Base-by-base conservation (phyloP, 768 basidiomycete genomes). In the Candolleomyces efflorescens region DNA sequence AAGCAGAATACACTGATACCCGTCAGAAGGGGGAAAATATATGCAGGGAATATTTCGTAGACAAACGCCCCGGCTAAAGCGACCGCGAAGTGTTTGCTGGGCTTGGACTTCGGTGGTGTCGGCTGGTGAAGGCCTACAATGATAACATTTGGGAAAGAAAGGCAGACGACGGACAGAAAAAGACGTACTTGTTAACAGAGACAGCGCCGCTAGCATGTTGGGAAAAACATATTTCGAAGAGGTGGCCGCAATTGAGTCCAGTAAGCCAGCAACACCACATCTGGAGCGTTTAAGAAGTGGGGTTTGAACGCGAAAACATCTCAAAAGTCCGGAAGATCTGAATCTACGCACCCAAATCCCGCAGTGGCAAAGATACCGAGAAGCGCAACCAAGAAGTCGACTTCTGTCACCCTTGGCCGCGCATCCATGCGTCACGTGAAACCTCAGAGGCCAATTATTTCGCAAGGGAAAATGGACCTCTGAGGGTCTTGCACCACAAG, bases 351-450 rank as follows among this genome's bases (percentile, higher is more conserved):
- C 78, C 82, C 83, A 67, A 86, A 85, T 64, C 82, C 82, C 3
- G 81, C 82, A 0, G 84, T 84, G 2, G 83, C 85, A 68, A 85
- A 85, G 0, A 83, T 85, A 0, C 82, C 81, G 9, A 87, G 76
- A 27, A 85, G 71, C 6, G 83, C 83, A 2, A 82, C 83, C 0
- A 78, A 73, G 0, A 82, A 79, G 46, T 75, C 72, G 2, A 85
- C 80, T 36, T 82, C 69, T 3, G 81, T 82, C n/a, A n/a, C n/a
- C n/a, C n/a, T n/a, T n/a, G n/a, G 58, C 81, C 71, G 65, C 81
- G 86, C 1, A 86, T 75, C 82, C 84, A 60, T 11, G 26, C 3
- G 17, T 15, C 3, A 41, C 18, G 45, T 24, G 48, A 18, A 38
- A 39, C 7, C 44, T 12, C 13, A 22, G 3, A 39, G 18, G 5